phyloP scores from a whole-genome alignment of 2,329 filamentous ascomycete genomes.

The Coniochaeta sp. region DNA sequence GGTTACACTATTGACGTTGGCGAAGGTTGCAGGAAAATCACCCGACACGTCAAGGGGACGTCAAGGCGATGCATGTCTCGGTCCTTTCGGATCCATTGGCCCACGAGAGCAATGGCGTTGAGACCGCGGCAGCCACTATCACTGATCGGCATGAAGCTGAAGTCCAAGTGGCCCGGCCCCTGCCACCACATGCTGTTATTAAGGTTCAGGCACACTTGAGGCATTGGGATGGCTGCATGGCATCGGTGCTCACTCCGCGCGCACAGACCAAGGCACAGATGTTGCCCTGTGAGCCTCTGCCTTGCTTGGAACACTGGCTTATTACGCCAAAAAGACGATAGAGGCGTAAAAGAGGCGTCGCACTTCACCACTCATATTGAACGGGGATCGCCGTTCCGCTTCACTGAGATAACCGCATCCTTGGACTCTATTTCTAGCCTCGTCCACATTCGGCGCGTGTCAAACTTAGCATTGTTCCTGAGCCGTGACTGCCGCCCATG shows the following conservation, averaged over 20 bases:
- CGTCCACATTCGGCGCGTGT: background rate
- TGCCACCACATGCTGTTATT: too few species aligned
- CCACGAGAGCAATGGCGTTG: background rate
- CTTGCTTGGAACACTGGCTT: background rate
- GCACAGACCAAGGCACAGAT: background rate
- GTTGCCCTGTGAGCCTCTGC: background rate
- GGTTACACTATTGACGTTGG: too few species aligned
- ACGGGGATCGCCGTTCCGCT: background rate
- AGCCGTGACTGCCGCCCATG: background rate
- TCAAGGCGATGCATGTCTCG: too few species aligned
- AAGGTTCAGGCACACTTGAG: too few species aligned
- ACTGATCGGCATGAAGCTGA: background rate
- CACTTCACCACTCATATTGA: background rate
- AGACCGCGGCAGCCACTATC: background rate
- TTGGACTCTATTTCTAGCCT: background rate
- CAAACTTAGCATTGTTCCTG: background rate
- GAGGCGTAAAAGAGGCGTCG: background rate
- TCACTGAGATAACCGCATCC: background rate
- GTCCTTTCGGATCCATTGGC: background rate
- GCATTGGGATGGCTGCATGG: too few species aligned
- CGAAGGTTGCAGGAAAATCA: too few species aligned
- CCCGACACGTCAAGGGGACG: too few species aligned
- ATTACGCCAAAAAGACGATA: background rate
- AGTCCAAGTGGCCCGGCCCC: background rate
- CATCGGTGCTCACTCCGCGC: background rate